Evolutionary conservation across 371 early-diverging fungal genomes (phyloP).

Genomic region (Apophysomyces sp.): DNA sequence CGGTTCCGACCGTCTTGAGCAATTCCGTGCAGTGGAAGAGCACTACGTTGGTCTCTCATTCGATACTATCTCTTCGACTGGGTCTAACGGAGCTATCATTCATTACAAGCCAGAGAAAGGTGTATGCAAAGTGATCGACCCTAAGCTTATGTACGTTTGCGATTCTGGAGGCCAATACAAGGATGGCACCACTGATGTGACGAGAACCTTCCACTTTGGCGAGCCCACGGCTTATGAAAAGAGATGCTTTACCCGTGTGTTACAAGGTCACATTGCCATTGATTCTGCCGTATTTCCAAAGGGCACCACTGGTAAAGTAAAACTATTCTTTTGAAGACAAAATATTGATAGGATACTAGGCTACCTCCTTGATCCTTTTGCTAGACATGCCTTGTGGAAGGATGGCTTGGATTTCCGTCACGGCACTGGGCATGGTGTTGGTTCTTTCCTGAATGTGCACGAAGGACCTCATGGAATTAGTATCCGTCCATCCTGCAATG

Average conservation of each 20-base stretch:
- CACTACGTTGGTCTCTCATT: constrained; percentile 93
- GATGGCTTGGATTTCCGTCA: constrained; percentile 97
- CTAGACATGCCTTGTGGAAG: constrained; percentile 90
- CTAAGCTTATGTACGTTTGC: constrained; percentile 85
- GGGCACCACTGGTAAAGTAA: constrained; percentile 70
- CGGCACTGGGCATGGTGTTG: constrained; percentile 99
- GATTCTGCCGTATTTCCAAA: constrained; percentile 85
- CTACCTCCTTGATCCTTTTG: constrained; percentile 86
- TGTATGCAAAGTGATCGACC: constrained; percentile 53
- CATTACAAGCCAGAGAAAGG: constrained; percentile 95
- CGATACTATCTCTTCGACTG: constrained; percentile 96
- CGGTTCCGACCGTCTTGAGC: constrained; percentile 78
- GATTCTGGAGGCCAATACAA: constrained; percentile 99
- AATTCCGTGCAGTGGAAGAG: constrained; percentile 63
- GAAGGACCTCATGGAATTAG: constrained; percentile 98
- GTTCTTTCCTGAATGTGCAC: constrained; percentile 97
- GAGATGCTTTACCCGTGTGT: constrained; percentile 94
- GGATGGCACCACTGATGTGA: constrained; percentile 99
- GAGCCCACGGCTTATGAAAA: constrained; percentile 85
- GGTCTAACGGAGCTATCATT: constrained; percentile 97
- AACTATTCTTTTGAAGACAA: background rate
- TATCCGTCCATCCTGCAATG: constrained; percentile 69
- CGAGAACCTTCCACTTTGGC: constrained; percentile 96
- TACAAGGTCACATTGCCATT: constrained; percentile 97
- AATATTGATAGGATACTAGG: constrained; percentile 33